A percentile compares a stretch with the other conserved stretches of the same genome.
Evolutionary conservation across 768 basidiomycete species (phyloP).

Genomic region (Gloeophyllum trabeum): DNA sequence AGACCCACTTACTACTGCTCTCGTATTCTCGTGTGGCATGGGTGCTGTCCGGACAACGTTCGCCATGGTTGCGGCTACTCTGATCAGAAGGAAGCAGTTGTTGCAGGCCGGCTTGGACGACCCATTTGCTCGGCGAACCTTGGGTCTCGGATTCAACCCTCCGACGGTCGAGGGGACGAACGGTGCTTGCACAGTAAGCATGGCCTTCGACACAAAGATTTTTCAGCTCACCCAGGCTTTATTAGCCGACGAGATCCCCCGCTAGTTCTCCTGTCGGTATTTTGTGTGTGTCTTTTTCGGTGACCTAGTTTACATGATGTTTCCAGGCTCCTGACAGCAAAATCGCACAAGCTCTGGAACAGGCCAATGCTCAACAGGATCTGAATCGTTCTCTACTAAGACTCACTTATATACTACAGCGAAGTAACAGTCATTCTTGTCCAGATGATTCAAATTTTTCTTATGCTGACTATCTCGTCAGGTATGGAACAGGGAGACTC

Average conservation of each 20-base stretch:
- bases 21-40: constrained; percentile 96
- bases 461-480: background rate
- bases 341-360: constrained; percentile 55
- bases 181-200: too few relatives aligned
- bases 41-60: constrained; percentile 95
- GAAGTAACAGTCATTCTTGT: constrained; percentile 31
- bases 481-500: constrained; percentile 51
- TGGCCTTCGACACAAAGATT: too few relatives aligned
- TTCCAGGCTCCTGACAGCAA: constrained; percentile 33
- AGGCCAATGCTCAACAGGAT: constrained; percentile 74
- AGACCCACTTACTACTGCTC: constrained; percentile 69
- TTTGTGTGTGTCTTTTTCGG: background rate
- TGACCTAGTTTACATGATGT: background rate
- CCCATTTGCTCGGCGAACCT: constrained; percentile 49
- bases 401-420: constrained; percentile 75
- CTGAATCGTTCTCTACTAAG: constrained; percentile 61
- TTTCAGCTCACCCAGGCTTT: too few relatives aligned
- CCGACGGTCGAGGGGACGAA: too few relatives aligned
- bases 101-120: constrained; percentile 57
- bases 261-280: background rate
- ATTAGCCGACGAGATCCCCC: constrained; percentile 1
- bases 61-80: constrained; percentile 89
- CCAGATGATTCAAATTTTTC: background rate
- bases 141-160: too few relatives aligned
- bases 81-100: constrained; percentile 68